These are phyloP conservation scores for Fraxinus cuspidata DNA, from an alignment of 257 asterid genomes.

Conservation along the genomic window DNA sequence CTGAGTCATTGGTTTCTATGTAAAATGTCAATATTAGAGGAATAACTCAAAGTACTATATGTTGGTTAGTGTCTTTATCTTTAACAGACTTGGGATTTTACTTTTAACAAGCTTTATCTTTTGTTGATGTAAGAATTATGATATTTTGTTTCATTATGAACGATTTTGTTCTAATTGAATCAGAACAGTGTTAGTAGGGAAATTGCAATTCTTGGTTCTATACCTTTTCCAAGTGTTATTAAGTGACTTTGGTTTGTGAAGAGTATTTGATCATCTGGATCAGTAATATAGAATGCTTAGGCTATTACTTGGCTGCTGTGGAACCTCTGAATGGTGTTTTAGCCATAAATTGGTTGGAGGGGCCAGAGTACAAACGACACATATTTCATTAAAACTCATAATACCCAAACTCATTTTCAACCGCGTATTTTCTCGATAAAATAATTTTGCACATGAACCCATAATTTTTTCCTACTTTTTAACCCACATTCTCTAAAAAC, in stretches of 20 bases:
- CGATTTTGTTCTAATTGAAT: conserved; percentile 5
- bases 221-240: conserved; percentile 2
- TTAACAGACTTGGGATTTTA: not conserved
- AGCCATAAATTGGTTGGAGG: not conserved
- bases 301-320: conserved; percentile 7
- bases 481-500: no score
- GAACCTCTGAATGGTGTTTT: conserved; percentile 9
- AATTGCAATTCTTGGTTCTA: not conserved
- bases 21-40: not conserved
- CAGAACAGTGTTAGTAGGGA: not conserved
- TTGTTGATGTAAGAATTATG: not conserved
- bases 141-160: not conserved
- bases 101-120: not conserved
- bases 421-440: no score
- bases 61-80: not conserved
- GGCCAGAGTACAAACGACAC: no score
- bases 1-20: not conserved
- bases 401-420: no score
- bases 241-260: not conserved
- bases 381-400: no score
- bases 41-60: no score
- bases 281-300: conserved; percentile 1
- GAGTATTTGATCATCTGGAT: conserved; percentile 7
- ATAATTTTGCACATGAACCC: no score
- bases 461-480: no score